A percentile compares a stretch with the other conserved stretches of the same genome.
These are phyloP conservation scores for Populus pruinosa DNA, from an alignment of 345 rosid genomes.

Conservation along the genomic window DNA sequence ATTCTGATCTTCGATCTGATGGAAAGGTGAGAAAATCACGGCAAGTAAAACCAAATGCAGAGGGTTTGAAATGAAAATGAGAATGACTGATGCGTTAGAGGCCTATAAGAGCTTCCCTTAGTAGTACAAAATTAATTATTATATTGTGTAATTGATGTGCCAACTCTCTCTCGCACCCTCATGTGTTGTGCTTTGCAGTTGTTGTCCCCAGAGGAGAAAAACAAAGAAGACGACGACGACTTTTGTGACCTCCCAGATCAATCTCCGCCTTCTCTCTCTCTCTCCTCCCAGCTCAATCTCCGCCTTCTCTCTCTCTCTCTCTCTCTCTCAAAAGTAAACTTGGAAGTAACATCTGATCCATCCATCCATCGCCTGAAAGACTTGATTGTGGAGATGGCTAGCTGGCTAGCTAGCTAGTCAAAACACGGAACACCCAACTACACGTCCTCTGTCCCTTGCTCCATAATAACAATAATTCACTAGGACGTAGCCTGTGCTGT, in stretches of 20 bases:
- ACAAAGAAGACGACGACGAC: neutral
- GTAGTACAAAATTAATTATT: too few species aligned
- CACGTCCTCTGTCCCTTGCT: too few species aligned
- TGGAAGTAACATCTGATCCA: neutral
- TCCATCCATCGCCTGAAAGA: neutral
- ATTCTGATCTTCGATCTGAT: neutral
- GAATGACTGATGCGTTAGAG: conserved; percentile 31
- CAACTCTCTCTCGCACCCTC: conserved; percentile 14
- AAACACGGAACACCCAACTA: too few species aligned
- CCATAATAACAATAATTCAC: too few species aligned
- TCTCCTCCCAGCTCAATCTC: neutral
- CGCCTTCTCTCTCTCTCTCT: too few species aligned
- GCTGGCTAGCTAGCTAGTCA: too few species aligned
- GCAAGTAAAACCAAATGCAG: neutral
- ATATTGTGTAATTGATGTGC: conserved; percentile 24
- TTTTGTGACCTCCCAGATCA: neutral
- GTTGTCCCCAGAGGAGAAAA: neutral
- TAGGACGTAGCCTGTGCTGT: too few species aligned
- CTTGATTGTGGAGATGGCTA: too few species aligned
- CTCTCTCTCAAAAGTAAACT: too few species aligned
- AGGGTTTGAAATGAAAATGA: conserved; percentile 11
- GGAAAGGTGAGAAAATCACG: neutral
- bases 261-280: neutral
- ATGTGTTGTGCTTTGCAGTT: conserved; percentile 26
- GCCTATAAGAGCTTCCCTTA: neutral